Base-by-base conservation (phyloP, 73 alveolate species). In the Strombidium stylifer region DNA sequence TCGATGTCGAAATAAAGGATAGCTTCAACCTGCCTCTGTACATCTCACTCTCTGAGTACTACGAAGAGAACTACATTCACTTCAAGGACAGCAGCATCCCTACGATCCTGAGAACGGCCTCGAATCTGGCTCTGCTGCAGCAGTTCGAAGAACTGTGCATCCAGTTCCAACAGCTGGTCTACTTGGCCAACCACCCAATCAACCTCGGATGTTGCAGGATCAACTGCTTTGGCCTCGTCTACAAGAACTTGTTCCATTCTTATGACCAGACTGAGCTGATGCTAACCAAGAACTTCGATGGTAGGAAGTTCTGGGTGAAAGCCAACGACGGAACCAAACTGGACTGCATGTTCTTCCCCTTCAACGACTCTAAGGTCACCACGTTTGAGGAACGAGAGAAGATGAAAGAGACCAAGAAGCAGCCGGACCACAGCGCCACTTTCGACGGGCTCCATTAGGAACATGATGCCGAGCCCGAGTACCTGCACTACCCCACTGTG, bases 401-500 rank as follows among this genome's bases (percentile, higher is more conserved):
- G 58, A 42, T 37, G 42, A 60, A 8, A 48, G 46, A 26, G 21
- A 2, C 15, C 57, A 55, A 4, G 64, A 46, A 32, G 42, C 10
- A 32, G 10, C 42, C 42, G 42, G n/a, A n/a, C n/a, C n/a, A n/a
- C n/a, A n/a, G n/a, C n/a, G n/a, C n/a, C n/a, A n/a, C n/a, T n/a
- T n/a, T n/a, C n/a, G n/a, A n/a, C n/a, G n/a, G n/a, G n/a, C n/a
- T n/a, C n/a, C n/a, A n/a, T n/a, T n/a, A n/a, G n/a, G n/a, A n/a
- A n/a, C n/a, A n/a, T n/a, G n/a, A n/a, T n/a, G n/a, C n/a, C 42
- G 10, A 4, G 42, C 42, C 4, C n/a, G n/a, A 4, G 30, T 64
- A 37, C 45, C 32, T 64, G 11, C 6, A 39, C 10, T 44, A 64
- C 36, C 93, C 95, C 14, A 80, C 95, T 24, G 73, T 91, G 39